These are phyloP conservation scores for Silene conica DNA, from an alignment of 148 eudicot genomes.

Conservation along the genomic window DNA sequence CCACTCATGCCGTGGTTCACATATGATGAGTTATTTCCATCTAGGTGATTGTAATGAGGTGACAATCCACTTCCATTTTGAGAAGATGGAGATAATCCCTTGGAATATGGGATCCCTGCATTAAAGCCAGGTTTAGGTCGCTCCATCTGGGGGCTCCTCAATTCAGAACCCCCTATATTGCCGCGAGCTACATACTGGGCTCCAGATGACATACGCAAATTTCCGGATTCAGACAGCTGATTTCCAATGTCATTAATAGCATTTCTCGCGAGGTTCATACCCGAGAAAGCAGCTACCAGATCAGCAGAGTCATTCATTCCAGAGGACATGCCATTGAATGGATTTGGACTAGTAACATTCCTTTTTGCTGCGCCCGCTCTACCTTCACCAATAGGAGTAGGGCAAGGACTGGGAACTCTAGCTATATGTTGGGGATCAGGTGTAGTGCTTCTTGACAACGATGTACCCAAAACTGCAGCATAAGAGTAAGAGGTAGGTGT, in stretches of 20 bases:
- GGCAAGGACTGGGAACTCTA: constrained; percentile 92
- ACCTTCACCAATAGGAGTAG: constrained; percentile 85
- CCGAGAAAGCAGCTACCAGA: constrained; percentile 70
- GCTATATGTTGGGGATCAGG: constrained; percentile 88
- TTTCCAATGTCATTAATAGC: constrained; percentile 45
- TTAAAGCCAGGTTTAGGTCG: constrained; percentile 38
- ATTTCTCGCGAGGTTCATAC: constrained; percentile 64
- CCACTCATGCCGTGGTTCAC: constrained; percentile 62
- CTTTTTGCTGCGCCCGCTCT: constrained; percentile 52
- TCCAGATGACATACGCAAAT: constrained; percentile 40
- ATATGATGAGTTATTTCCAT: constrained; percentile 49
- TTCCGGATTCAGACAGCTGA: constrained; percentile 45
- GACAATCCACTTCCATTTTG: constrained; percentile 42
- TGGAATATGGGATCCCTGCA: constrained; percentile 46
- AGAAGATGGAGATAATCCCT: constrained; percentile 46
- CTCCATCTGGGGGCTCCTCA: constrained; percentile 45
- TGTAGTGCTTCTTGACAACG: constrained; percentile 89
- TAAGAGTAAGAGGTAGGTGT: constrained; percentile 62
- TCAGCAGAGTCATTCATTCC: constrained; percentile 50
- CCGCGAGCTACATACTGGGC: constrained; percentile 35
- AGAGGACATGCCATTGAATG: constrained; percentile 53
- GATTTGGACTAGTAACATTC: constrained; percentile 46
- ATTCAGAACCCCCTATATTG: constrained; percentile 37
- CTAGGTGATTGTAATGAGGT: constrained; percentile 57
- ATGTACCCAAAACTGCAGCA: constrained; percentile 85